Evolutionary conservation across 2,329 filamentous ascomycete species (phyloP), one percentile per base, ranked within the genome.

Genomic region (Fonsecaea erecta): DNA sequence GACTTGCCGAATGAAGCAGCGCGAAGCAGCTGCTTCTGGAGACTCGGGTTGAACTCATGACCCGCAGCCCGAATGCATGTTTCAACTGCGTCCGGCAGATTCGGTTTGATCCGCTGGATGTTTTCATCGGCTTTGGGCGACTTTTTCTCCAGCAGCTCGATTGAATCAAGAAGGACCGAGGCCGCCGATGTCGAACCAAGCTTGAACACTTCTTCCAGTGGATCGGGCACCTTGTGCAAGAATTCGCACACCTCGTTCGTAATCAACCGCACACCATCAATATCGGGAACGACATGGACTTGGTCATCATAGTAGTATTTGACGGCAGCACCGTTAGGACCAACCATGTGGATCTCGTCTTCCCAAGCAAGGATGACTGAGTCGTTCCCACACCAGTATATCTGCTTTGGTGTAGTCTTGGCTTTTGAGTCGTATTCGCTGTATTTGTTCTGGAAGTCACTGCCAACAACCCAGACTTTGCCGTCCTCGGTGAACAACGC

Each of bases 1-100:
- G 95, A 98, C 77, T 99, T 99, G 67, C 95, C 95, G 76, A 97
- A 98, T 0, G 94, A 98, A 0, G 95, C 95, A 5, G 95, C 95
- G 76, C 96, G 96, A n/a, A 99, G 83, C 1, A 99, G 83, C 72
- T 96, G 88, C 75, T 98, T 99, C 75, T 99, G 95, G 92, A 93
- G 96, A 74, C 94, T 88, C 1, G 90, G 83, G 72, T 89, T 92
- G 75, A 93, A 97, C 76, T 99, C 95, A 65, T 96, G 89, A 1
- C 94, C 95, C 7, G 95, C 93, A 40, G 95, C 95, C 75, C 91
- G 92, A 66, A 99, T 91, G 75, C 95, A 99, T 0, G 89, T 90
- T 76, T 97, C 93, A 0, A 99, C 94, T 1, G 95, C 95, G 75
- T 97, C 93, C 1, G 92, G 92, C 2, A 99, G 85, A 71, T 90